Percentiles rank a stretch among this genome's conserved stretches.
These are phyloP conservation scores for Penicillium argentinense DNA, from an alignment of 495 filamentous ascomycete species.

Conservation along the genomic window DNA sequence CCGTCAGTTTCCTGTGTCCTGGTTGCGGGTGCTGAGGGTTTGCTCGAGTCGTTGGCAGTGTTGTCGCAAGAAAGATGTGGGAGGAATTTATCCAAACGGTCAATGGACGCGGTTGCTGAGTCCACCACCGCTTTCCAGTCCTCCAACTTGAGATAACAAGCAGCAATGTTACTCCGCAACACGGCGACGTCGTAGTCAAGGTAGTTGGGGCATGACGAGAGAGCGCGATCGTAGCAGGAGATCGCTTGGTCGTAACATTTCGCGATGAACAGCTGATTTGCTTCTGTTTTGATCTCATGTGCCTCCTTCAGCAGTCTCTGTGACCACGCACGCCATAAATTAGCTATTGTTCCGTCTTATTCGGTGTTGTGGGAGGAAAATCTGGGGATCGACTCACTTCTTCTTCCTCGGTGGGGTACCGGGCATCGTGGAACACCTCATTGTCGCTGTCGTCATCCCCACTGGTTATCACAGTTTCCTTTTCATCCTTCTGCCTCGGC, in stretches of 20 bases:
- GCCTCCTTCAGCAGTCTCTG: conserved; percentile 72
- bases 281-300: conserved; percentile 70
- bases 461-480: neutral
- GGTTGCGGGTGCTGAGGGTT: conserved; percentile 9
- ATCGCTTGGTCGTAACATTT: conserved; percentile 82
- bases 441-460: conserved; percentile 38
- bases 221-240: conserved; percentile 81
- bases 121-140: conserved; percentile 85
- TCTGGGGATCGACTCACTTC: conserved; percentile 50
- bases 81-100: conserved; percentile 64
- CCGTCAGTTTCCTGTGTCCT: conserved; percentile 23
- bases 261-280: conserved; percentile 73
- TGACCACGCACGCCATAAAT: neutral
- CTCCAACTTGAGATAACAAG: conserved; percentile 83
- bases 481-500: neutral
- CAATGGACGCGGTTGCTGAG: conserved; percentile 69
- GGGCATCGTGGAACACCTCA: conserved; percentile 49
- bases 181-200: conserved; percentile 89
- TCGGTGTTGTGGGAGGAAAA: too few species aligned
- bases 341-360: too few species aligned
- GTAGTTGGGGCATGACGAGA: conserved; percentile 80
- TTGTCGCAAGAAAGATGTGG: conserved; percentile 31
- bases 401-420: conserved; percentile 77
- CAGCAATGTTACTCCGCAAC: conserved; percentile 81
- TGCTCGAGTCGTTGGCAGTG: conserved; percentile 8